A percentile compares a stretch with the other conserved stretches of the same genome.
Conservation (phyloP, 2,329 filamentous ascomycete genomes). For the Cladophialophora bantiana region DNA sequence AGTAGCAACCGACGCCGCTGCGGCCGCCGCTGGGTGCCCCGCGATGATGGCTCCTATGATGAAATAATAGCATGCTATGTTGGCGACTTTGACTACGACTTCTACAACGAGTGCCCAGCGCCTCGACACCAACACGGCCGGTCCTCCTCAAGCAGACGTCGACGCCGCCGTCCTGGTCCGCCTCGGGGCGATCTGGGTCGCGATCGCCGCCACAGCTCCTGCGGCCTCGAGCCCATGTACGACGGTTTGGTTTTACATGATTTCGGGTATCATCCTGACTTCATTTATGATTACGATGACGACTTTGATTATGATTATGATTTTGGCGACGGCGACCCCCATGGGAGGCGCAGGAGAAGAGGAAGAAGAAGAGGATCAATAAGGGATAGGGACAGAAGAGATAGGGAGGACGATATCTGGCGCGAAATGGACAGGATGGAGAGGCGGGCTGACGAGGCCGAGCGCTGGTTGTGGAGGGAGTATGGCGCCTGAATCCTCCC, state of each 20-base stretch:
- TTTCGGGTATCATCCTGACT: not conserved
- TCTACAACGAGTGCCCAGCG: no score
- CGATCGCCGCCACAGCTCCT: not conserved
- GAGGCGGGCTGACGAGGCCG: slow-evolving; percentile 11
- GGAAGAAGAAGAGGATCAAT: not conserved
- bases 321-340: no score
- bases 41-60: not conserved
- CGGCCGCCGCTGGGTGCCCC: not conserved
- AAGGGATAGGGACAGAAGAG: not conserved
- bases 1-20: not conserved
- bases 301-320: not conserved
- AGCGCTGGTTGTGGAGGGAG: slow-evolving; percentile 17
- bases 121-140: not conserved
- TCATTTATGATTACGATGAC: not conserved
- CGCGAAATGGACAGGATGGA: slow-evolving; percentile 14
- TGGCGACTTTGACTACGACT: not conserved
- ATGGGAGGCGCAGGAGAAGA: not conserved
- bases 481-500: slow-evolving; percentile 13
- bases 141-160: no score
- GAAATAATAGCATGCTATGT: not conserved
- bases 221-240: not conserved
- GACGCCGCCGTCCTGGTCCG: not conserved
- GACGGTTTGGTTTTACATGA: not conserved
- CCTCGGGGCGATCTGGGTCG: not conserved
- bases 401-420: not conserved